Evolutionary conservation across 2,329 filamentous ascomycete species (phyloP), one percentile per base, ranked within the genome.

Genomic region (Sclerotinia subarctica): DNA sequence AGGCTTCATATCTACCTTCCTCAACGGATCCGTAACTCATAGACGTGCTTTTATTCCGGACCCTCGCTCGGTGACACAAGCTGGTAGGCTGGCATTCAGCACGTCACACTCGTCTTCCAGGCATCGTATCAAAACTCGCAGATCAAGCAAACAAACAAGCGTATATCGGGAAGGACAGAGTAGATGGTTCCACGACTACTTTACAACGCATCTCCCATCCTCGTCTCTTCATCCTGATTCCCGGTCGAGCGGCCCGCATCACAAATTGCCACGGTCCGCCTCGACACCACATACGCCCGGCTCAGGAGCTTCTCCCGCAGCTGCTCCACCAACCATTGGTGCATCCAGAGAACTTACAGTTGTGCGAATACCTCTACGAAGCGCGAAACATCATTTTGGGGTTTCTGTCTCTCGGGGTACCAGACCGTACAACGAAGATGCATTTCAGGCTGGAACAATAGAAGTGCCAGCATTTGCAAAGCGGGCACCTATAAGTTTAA

Each of bases 361-460:
- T 7, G 95, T 98, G 59, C 91, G 95, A 47, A 99, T 99, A 76
- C 95, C 95, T 6, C 82, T 99, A 70, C 91, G 90, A 74, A 94
- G 91, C 74, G 95, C 95, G 42, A 98, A 98, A 77, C 95, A 99
- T 77, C 95, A 99, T 80, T 97, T 96, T 76, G 95, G 95, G 35
- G 91, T 88, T 32, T 87, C 87, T 17, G 86, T 90, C 53, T 90
- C 90, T 44, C 87, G 95, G 60, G 95, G 95, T 29, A 92, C 90
- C 67, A 87, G 95, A 15, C 88, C 89, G 0, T 93, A 95, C 78
- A 98, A 98, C 78, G 95, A 99, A 79, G 95, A 99, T 77, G 87
- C 93, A 15, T 93, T 94, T 77, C 94, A 98, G 80, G 95, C 94
- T 0, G 95, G 95, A 67, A 96, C 95, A 11, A 91, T 99, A 70